Evolutionary conservation across 2,329 filamentous ascomycete genomes (phyloP).

Genomic region (Albifimbria verrucaria): DNA sequence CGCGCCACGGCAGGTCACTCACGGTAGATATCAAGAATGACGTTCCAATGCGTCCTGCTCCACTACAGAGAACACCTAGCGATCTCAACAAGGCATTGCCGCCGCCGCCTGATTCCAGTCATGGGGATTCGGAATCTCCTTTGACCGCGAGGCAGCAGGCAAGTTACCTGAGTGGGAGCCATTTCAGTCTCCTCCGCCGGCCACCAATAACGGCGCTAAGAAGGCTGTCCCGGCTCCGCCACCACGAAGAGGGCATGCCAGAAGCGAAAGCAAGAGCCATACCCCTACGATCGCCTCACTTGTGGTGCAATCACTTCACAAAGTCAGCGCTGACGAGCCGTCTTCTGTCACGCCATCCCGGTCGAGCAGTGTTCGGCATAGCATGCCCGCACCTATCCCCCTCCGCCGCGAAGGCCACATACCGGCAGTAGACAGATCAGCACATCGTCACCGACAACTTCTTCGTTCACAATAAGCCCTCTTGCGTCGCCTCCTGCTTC

Average conservation of each 20-base stretch:
- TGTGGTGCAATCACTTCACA: constrained; percentile 8
- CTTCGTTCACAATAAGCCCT: background rate
- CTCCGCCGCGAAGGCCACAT: constrained; percentile 50
- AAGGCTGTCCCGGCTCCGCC: constrained; percentile 49
- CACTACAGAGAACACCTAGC: constrained; percentile 12
- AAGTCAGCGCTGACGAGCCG: constrained; percentile 24
- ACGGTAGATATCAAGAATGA: constrained; percentile 42
- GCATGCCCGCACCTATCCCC: constrained; percentile 44
- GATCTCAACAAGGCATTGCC: constrained; percentile 54
- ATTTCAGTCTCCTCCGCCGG: constrained; percentile 28
- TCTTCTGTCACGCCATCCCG: constrained; percentile 31
- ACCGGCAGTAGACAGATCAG: constrained; percentile 30
- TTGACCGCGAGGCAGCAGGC: constrained; percentile 51
- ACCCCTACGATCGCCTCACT: constrained; percentile 12
- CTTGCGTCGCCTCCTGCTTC: background rate
- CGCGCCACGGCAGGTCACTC: constrained; percentile 74
- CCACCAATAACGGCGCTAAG: constrained; percentile 27
- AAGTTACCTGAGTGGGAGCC: constrained; percentile 43
- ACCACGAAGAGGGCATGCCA: constrained; percentile 44
- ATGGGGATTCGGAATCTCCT: constrained; percentile 44
- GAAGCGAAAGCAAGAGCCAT: constrained; percentile 39
- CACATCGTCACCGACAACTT: constrained; percentile 5
- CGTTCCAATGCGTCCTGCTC: constrained; percentile 13
- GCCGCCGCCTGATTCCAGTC: constrained; percentile 44
- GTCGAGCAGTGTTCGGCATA: constrained; percentile 42